Percentiles rank a stretch among this genome's conserved stretches.
phyloP scores from a whole-genome alignment of 2,329 filamentous ascomycete species.

The Chaetomiaceae sp. region DNA sequence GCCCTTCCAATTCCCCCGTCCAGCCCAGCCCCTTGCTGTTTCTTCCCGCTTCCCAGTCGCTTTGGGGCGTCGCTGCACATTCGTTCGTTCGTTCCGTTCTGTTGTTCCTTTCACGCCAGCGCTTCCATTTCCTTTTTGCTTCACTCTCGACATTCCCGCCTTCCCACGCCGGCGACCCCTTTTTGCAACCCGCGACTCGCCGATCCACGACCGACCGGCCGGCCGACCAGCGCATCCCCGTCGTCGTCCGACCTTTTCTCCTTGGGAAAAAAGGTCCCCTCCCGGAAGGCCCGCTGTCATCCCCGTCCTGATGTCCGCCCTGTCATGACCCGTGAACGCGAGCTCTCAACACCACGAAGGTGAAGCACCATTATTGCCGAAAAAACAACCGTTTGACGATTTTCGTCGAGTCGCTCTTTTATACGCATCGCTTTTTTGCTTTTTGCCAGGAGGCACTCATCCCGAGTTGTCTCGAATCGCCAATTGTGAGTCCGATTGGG shows the following conservation, averaged over 20 bases:
- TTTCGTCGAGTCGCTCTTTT: constrained; percentile 47
- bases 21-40: constrained; percentile 22
- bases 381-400: constrained; percentile 34
- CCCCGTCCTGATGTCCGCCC: constrained; percentile 27
- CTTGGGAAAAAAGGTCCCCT: constrained; percentile 19
- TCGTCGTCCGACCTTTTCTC: constrained; percentile 18
- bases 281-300: constrained; percentile 27
- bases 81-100: constrained; percentile 18
- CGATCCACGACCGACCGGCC: constrained; percentile 9
- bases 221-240: constrained; percentile 14
- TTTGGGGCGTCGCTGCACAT: constrained; percentile 9
- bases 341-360: constrained; percentile 23
- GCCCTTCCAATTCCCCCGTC: constrained; percentile 19
- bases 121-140: constrained; percentile 21
- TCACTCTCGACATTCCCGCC: constrained; percentile 25
- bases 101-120: constrained; percentile 11
- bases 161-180: constrained; percentile 24
- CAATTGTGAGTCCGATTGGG: constrained; percentile 23
- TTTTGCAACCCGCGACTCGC: constrained; percentile 26
- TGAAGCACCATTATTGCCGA: constrained; percentile 25
- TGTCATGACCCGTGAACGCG: constrained; percentile 28
- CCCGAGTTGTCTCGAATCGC: constrained; percentile 1
- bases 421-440: constrained; percentile 16
- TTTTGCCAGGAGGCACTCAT: constrained; percentile 5
- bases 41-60: constrained; percentile 11